Evolutionary conservation across 192 early-diverging fungal genomes (phyloP), one percentile per base, ranked within the genome.

Genomic region (Dissophora globulifera): DNA sequence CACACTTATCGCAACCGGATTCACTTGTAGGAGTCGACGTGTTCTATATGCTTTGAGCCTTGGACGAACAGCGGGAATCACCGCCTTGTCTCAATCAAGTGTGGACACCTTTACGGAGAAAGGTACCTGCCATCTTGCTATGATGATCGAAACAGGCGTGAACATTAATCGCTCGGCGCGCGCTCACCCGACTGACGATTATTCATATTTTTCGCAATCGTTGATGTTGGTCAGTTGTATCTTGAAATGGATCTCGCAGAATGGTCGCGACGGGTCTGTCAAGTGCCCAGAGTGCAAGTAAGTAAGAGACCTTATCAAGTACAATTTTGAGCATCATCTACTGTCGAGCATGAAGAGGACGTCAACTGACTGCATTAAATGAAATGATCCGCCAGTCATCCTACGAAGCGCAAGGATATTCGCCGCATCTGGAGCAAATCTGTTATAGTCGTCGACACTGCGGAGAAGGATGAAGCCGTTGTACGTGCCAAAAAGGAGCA

Each of bases 201-300:
- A 5, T 19, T 29, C 22, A 57, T 17, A 38, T 16, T 49, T 17
- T 40, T 10, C 47, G 43, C 26, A 30, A 27, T 50, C n/a, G 10
- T 46, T 47, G 5, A 29, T 23, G 5, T 11, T 16, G 19, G 25
- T n/a, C 26, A 79, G 79, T 23, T 80, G 79, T 20, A 80, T 80
- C 25, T 11, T 50, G 16, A 75, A 80, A 32, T 80, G 79, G 79
- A 68, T 80, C 23, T 32, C 48, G 0, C 58, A 58, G 32, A 30
- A 33, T 3, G 32, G 43, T 12, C 58, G 58, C 45, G 46, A 57
- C 3, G 55, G 65, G 0, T 2, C 2, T 17, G 49, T 54, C 16
- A 74, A 75, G 47, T 80, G 79, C 51, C 79, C 79, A n/a, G 79
- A 80, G 42, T 80, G 79, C 79, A 80, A 80, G 78, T 79, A 70